Conservation (phyloP, 305 asterid genomes). For the Stenogyne calaminthoides region DNA sequence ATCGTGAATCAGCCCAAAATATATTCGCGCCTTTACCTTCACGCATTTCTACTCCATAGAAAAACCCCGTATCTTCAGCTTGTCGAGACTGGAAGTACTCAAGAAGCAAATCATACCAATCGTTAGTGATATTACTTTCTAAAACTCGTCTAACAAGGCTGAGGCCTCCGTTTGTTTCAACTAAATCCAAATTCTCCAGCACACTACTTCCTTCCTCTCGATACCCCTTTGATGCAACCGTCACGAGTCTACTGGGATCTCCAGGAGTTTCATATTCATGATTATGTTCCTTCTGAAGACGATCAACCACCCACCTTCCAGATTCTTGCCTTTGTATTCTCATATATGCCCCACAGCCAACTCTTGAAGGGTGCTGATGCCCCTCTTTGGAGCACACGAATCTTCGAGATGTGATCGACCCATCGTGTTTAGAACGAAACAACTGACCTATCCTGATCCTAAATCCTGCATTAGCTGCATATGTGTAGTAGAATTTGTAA, state of each 20-base stretch:
- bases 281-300: conserved; percentile 78
- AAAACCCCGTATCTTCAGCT: conserved; percentile 87
- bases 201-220: conserved; percentile 70
- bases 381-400: conserved; percentile 99
- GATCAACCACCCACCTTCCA: conserved; percentile 88
- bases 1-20: conserved; percentile 90
- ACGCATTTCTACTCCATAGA: conserved; percentile 73
- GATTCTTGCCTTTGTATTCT: conserved; percentile 91
- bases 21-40: conserved; percentile 72
- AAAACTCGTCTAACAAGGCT: conserved; percentile 67
- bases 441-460: conserved; percentile 90
- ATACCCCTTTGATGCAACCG: conserved; percentile 58
- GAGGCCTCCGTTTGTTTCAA: conserved; percentile 79
- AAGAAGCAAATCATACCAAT: conserved; percentile 73
- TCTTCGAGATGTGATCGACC: conserved; percentile 94
- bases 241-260: conserved; percentile 53
- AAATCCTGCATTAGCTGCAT: conserved; percentile 73
- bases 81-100: conserved; percentile 89
- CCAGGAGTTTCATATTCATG: conserved; percentile 56
- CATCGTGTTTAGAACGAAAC: conserved; percentile 90
- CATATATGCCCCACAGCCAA: conserved; percentile 96
- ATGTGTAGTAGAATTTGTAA: conserved; percentile 67
- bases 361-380: conserved; percentile 95
- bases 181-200: conserved; percentile 84
- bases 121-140: conserved; percentile 55